phyloP scores from a whole-genome alignment of 352 stramenopile species.

The Phytophthora hybrid region DNA sequence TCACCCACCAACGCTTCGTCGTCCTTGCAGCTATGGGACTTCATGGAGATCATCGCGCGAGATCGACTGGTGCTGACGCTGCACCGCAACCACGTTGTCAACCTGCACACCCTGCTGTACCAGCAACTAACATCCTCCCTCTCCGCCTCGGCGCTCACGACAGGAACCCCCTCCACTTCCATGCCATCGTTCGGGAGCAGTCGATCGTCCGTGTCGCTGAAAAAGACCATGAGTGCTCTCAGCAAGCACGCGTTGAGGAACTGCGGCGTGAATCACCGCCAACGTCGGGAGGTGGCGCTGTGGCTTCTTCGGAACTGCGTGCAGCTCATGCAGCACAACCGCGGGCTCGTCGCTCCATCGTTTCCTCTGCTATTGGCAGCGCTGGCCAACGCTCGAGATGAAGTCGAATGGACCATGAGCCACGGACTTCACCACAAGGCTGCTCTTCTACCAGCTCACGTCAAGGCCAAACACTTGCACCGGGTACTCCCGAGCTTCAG shows the following conservation, averaged over 20 bases:
- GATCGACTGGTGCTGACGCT: conserved; percentile 59
- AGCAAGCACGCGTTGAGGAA: conserved; percentile 60
- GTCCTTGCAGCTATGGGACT: conserved; percentile 58
- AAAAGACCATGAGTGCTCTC: conserved; percentile 52
- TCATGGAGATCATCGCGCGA: conserved; percentile 58
- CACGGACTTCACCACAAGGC: conserved; percentile 34
- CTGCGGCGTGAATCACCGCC: conserved; percentile 42
- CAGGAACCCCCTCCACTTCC: not conserved
- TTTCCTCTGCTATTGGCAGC: conserved; percentile 60
- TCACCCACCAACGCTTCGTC: conserved; percentile 13
- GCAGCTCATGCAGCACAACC: conserved; percentile 53
- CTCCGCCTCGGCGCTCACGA: conserved; percentile 5
- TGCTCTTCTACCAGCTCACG: conserved; percentile 47
- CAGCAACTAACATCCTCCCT: conserved; percentile 57
- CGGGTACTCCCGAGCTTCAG: conserved; percentile 39
- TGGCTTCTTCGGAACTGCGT: conserved; percentile 51
- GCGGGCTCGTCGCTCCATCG: conserved; percentile 48
- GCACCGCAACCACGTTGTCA: conserved; percentile 54
- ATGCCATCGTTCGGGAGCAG: conserved; percentile 19
- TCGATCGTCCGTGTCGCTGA: conserved; percentile 34
- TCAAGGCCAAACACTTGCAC: conserved; percentile 66
- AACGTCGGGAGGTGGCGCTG: conserved; percentile 47
- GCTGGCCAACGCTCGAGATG: conserved; percentile 42
- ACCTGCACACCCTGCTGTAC: conserved; percentile 67
- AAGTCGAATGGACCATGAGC: conserved; percentile 63